Conservation (phyloP, 805 yeast species). For the Torulaspora franciscae region DNA sequence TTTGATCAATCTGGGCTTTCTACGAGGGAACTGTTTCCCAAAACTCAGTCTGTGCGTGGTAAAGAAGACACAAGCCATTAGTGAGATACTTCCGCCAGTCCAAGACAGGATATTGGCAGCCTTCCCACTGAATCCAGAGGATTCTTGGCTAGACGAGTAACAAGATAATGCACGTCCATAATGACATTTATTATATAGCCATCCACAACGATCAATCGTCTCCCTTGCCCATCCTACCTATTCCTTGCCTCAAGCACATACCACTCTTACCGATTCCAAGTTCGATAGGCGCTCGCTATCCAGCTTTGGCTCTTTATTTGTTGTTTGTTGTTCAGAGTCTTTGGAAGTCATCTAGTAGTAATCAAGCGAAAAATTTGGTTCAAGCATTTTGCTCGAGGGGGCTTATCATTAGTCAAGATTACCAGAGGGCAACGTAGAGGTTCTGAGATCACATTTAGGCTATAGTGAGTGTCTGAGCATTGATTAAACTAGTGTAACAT, state of each 20-base stretch:
- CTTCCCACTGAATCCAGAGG: constrained; percentile 31
- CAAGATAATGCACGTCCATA: background rate
- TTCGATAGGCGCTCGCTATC: background rate
- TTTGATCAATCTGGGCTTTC: constrained; percentile 28
- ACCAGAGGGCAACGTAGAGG: background rate
- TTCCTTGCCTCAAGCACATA: background rate
- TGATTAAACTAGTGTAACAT: background rate
- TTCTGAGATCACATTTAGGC: background rate
- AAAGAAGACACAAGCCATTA: constrained; percentile 25
- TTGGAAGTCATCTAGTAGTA: background rate
- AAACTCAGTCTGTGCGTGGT: constrained; percentile 28
- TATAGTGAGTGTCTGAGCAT: background rate
- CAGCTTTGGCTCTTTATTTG: background rate
- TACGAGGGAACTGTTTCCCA: constrained; percentile 36
- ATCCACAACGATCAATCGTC: background rate
- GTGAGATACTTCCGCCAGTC: constrained; percentile 29
- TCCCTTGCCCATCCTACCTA: background rate
- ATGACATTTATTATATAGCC: background rate
- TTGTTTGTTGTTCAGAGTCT: background rate
- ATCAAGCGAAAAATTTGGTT: background rate
- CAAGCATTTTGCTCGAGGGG: background rate
- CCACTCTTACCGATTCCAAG: too few relatives aligned
- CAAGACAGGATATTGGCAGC: constrained; percentile 25
- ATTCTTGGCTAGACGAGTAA: constrained; percentile 30
- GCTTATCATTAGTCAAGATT: background rate